A percentile compares a stretch with the other conserved stretches of the same genome.
These are phyloP conservation scores for Eucalyptus decipiens DNA, from an alignment of 345 rosid genomes.

Conservation along the genomic window DNA sequence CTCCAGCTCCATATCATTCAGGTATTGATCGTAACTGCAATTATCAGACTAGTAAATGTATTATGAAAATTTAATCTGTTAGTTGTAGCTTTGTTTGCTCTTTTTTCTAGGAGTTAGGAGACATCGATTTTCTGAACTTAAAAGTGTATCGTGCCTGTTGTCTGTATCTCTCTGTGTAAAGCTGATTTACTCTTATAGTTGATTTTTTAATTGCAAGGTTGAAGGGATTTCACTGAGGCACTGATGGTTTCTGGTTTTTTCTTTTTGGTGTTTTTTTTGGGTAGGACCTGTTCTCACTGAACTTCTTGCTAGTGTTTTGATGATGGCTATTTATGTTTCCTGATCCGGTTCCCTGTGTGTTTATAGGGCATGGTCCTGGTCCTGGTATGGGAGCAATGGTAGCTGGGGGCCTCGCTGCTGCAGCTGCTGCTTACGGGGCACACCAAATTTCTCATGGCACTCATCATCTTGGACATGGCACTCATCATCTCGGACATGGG, in stretches of 20 bases:
- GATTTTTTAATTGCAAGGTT: neutral
- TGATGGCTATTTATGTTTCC: neutral
- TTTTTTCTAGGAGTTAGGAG: neutral
- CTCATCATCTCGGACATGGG: conserved; percentile 9
- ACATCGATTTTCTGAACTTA: neutral
- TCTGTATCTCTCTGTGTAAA: neutral
- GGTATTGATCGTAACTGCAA: neutral
- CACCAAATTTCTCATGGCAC: conserved; percentile 60
- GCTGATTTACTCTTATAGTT: neutral
- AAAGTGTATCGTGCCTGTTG: neutral
- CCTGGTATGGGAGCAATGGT: conserved; percentile 47
- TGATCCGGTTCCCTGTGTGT: neutral
- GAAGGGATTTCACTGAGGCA: neutral
- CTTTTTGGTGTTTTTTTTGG: neutral
- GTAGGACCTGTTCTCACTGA: neutral
- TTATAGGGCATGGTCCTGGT: conserved; percentile 28
- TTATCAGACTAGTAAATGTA: neutral
- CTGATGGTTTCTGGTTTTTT: neutral
- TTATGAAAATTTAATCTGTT: neutral
- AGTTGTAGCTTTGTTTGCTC: neutral
- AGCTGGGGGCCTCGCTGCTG: conserved; percentile 69
- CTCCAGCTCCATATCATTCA: conserved; percentile 11
- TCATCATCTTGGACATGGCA: too few species aligned
- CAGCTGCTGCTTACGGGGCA: conserved; percentile 61
- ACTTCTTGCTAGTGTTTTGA: neutral